These are phyloP conservation scores for Cryptosporidium tyzzeri DNA, from an alignment of 169 alveolate species.

Conservation along the genomic window DNA sequence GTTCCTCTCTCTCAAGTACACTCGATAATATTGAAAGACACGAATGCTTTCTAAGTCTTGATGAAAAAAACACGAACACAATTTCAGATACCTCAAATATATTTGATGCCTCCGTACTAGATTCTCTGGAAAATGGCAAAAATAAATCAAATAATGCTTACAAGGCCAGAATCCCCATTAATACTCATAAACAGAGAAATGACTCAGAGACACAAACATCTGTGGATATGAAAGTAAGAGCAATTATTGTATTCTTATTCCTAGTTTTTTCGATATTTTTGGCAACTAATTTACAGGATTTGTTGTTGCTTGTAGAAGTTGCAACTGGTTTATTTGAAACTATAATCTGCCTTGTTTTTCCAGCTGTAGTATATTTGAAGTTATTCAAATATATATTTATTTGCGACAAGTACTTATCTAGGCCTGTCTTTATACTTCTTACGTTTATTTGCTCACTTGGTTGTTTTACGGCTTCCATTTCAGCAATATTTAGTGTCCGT, in stretches of 20 bases:
- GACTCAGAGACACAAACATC: not conserved
- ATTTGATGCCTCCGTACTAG: not conserved
- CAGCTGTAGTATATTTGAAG: slow-evolving; percentile 54
- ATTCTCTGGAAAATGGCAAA: not conserved
- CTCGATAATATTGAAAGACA: not conserved
- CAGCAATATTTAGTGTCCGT: slow-evolving; percentile 37
- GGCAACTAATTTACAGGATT: slow-evolving; percentile 50
- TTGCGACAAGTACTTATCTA: slow-evolving; percentile 33
- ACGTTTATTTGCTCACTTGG: slow-evolving; percentile 62
- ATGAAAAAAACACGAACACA: not conserved
- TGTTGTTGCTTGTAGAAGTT: slow-evolving; percentile 56
- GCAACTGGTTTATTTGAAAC: slow-evolving; percentile 76
- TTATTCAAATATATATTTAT: slow-evolving; percentile 15
- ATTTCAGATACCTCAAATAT: not conserved
- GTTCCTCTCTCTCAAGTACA: slow-evolving; percentile 16
- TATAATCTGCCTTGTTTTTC: slow-evolving; percentile 53
- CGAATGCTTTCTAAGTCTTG: not conserved
- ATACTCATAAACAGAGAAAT: not conserved
- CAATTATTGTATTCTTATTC: slow-evolving; percentile 32
- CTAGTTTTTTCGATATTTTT: slow-evolving; percentile 25
- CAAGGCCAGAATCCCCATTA: not conserved
- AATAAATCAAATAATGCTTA: not conserved
- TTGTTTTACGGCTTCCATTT: slow-evolving; percentile 68
- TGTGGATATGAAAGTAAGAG: slow-evolving; percentile 21
- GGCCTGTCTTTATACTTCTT: slow-evolving; percentile 9